phyloP scores from a whole-genome alignment of 1,284 basidiomycete species.

The Cryptococcus jaspeensis region DNA sequence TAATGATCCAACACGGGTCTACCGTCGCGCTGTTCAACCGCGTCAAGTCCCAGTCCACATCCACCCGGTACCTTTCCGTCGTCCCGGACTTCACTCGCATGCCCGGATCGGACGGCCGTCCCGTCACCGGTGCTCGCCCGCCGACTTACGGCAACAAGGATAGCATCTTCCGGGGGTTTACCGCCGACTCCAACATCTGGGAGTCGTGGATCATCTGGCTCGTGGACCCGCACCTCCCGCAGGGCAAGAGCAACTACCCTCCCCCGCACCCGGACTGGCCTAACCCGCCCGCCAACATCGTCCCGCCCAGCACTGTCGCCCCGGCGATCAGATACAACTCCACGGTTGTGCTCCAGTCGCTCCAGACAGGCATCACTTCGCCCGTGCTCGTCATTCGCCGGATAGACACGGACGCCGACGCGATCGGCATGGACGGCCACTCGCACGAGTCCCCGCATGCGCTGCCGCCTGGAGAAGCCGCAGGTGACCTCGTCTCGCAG shows the following conservation, averaged over 20 bases:
- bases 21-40: constrained; percentile 95
- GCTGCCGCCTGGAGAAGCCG: constrained; percentile 77
- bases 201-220: constrained; percentile 86
- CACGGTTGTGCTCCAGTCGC: constrained; percentile 89
- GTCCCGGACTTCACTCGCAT: constrained; percentile 84
- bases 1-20: constrained; percentile 92
- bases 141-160: constrained; percentile 13
- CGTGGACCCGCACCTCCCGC: constrained; percentile 67
- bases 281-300: constrained; percentile 82
- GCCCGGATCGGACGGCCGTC: constrained; percentile 83
- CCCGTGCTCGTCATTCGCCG: constrained; percentile 91
- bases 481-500: constrained; percentile 91
- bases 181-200: constrained; percentile 54
- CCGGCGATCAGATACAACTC: constrained; percentile 85
- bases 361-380: constrained; percentile 88
- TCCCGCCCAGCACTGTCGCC: constrained; percentile 59
- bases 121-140: constrained; percentile 65
- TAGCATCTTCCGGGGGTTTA: constrained; percentile 46
- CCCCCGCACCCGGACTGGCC: constrained; percentile 60
- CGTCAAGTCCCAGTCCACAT: constrained; percentile 86
- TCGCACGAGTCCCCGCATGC: constrained; percentile 26
- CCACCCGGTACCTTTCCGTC: constrained; percentile 92
- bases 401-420: constrained; percentile 85
- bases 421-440: constrained; percentile 69
- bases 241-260: constrained; percentile 71